phyloP scores from a whole-genome alignment of 2,329 filamentous ascomycete species.

The Trichoderma guizhouense region DNA sequence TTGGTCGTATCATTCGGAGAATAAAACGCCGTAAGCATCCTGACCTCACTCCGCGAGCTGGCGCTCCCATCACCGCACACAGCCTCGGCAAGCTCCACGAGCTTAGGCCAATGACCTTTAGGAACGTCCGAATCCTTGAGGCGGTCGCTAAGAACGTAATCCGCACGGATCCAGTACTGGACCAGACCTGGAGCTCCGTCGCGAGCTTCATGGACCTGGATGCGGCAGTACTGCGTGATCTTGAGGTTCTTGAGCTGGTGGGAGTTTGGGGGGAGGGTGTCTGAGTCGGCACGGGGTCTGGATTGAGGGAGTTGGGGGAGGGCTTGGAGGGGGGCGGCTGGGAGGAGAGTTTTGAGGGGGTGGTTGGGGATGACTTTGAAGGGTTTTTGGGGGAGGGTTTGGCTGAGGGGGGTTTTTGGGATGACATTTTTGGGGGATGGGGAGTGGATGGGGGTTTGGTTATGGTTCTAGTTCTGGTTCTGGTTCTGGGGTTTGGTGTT shows the following conservation, averaged over 20 bases:
- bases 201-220: background rate
- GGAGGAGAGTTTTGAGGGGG: background rate
- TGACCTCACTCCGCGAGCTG: background rate
- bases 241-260: background rate
- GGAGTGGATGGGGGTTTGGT: too few relatives aligned
- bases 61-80: background rate
- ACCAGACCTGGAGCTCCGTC: background rate
- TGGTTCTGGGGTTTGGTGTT: background rate
- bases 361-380: too few relatives aligned
- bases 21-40: background rate
- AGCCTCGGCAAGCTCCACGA: slow-evolving; percentile 17
- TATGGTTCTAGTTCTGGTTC: background rate
- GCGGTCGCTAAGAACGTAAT: slow-evolving; percentile 14
- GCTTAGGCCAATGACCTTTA: slow-evolving; percentile 19
- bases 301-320: background rate
- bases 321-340: background rate
- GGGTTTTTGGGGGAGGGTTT: background rate
- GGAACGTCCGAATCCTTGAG: slow-evolving; percentile 16
- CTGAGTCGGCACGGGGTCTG: background rate
- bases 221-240: background rate
- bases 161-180: slow-evolving; percentile 21
- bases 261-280: background rate
- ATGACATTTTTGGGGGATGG: background rate
- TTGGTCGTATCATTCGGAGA: background rate
- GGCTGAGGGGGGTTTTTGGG: background rate